Base-by-base conservation (phyloP, 2,329 filamentous ascomycete genomes). In the Pseudopyrenochaeta lycopersici region DNA sequence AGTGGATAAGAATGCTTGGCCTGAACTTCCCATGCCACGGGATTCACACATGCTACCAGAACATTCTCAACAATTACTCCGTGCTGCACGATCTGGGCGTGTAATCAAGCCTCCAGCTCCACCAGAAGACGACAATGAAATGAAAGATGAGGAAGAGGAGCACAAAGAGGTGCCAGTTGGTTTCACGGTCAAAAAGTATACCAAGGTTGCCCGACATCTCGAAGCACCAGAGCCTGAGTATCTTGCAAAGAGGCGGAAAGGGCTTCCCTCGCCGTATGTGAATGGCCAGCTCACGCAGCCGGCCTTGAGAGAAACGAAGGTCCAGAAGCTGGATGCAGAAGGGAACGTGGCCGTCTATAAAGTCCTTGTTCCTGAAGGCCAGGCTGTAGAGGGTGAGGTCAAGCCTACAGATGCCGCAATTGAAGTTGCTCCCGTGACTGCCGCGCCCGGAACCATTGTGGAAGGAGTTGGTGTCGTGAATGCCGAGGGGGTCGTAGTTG, bases 311-410 rank as follows among this genome's bases (percentile, higher is more conserved):
- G 90, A 90, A 67, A 91, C 90, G 0, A 95, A 90, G 18, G 90
- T 97, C 47, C 87, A 90, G 65, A 88, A 89, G 62, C 80, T 89
- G 10, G 91, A 96, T 70, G 86, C 87, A 1, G 83, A 82, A 20
- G 93, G 93, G 20, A 94, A 94, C 64, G 84, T 91, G 9, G 91
- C 90, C 56, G 88, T 94, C 1, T 92, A 95, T 73, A 91, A 96
- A 67, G 87, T 95, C 7, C 90, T 91, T 17, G 84, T 96, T 3
- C 85, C 87, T 4, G 90, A 94, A 52, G 92, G 92, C 0, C 90
- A 95, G 71, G 80, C 81, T 4, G 84, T 96, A 0, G 90, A 94
- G 59, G 92, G 92, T 51, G 92, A 97, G 71, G 88, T 97, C 45
- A 85, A 91, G 53, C 80, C 82, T 32, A 80, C 82, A 41, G 78